Evolutionary conservation across 1,284 basidiomycete species (phyloP), one percentile per base, ranked within the genome.

Genomic region (Porphyrellus sp.): DNA sequence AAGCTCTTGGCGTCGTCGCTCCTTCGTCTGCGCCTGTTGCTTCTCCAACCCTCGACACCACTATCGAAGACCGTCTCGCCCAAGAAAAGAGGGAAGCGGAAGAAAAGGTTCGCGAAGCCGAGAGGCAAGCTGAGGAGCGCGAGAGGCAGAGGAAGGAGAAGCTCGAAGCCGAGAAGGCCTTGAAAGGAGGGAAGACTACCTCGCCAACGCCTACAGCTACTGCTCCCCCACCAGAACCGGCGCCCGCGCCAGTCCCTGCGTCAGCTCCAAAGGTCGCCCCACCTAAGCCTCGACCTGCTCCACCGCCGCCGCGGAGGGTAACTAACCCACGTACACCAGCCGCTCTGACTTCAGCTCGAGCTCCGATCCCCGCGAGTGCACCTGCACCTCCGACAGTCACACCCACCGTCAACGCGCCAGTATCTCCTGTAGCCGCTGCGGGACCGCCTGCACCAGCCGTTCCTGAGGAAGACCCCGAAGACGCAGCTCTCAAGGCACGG

Each of bases 51-150:
- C 74, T 92, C 2, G 93, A 95, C 68, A 83, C 81, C 13, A 80
- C 76, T 49, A 89, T 94, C 4, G 89, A 91, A 65, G 89, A 92
- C 62, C 76, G 93, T 27, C 77, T 97, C 1, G 85, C 83, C 24
- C 78, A 85, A 61, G 94, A 98, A 68, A 87, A 86, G 72, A 83
- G 82, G 67, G 90, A 93, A 67, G 91, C 89, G 0, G 91, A 93
- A 63, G 91, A 91, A 67, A 89, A 86, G 66, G 82, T 80, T 0
- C 78, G 77, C 45, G 72, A 77, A 37, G 89, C 89, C 0, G 90
- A 94, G 66, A 81, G 79, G 61, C 87, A 89, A 62, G 86, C 88
- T 2, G 85, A 88, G 55, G 86, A 89, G 55, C 76, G 89, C 52
- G 89, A 91, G 62, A 79, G 80, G 44, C 68, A 81, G 41, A 78